Evolutionary conservation across 2,329 filamentous ascomycete genomes (phyloP).

Genomic region (Aureobasidium sp.): DNA sequence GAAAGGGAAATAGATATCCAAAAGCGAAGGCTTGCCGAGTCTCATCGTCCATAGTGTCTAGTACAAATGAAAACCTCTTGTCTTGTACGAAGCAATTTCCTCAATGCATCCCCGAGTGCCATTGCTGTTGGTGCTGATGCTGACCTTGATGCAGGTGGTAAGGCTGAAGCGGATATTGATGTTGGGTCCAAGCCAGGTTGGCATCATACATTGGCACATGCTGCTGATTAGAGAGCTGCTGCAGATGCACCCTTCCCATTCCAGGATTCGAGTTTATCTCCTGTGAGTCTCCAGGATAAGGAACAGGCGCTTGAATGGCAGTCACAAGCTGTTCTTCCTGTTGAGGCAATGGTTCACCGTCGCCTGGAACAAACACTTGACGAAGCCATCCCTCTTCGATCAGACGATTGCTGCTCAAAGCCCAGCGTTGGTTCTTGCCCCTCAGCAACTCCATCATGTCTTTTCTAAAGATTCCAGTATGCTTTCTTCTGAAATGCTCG

Average conservation of each 20-base stretch:
- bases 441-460: conserved; percentile 7
- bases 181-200: not conserved
- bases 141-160: not conserved
- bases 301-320: not conserved
- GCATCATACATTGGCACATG: not conserved
- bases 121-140: not conserved
- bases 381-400: conserved; percentile 10
- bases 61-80: not conserved
- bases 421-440: conserved; percentile 2
- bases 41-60: not conserved
- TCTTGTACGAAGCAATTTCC: not conserved
- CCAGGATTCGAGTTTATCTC: not conserved
- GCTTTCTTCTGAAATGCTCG: conserved; percentile 76
- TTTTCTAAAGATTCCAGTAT: conserved; percentile 30
- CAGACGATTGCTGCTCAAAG: not conserved
- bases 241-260: not conserved
- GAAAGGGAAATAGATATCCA: not conserved
- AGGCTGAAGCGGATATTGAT: not conserved
- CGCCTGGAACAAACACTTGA: not conserved
- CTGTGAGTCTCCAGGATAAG: not conserved
- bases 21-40: not conserved
- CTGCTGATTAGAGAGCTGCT: not conserved
- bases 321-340: not conserved
- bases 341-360: not conserved
- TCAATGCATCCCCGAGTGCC: not conserved